Conservation (phyloP, 2,329 filamentous ascomycete genomes). For the Cladorrhinum sp. region DNA sequence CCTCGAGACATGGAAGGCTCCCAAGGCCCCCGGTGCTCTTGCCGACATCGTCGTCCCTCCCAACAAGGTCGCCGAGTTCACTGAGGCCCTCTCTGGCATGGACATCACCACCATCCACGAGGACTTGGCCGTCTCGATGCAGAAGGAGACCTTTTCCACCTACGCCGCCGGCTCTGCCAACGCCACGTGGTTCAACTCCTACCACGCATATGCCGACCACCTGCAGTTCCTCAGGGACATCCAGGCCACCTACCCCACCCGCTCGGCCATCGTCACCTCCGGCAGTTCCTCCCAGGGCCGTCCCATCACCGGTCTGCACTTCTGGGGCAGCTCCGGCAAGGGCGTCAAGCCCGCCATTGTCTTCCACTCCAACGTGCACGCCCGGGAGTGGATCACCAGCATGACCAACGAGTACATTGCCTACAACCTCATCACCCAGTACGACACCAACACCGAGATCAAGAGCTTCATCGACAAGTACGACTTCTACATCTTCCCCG, state of each 20-base stretch:
- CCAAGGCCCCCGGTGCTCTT: conserved; percentile 33
- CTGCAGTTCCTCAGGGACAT: conserved; percentile 46
- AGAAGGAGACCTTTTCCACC: conserved; percentile 32
- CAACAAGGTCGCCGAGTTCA: conserved; percentile 34
- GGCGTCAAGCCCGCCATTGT: conserved; percentile 51
- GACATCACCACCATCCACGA: conserved; percentile 38
- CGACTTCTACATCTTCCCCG: conserved; percentile 64
- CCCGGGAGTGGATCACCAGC: conserved; percentile 58
- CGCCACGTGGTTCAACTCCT: conserved; percentile 48
- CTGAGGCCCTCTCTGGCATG: conserved; percentile 32
- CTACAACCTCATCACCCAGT: conserved; percentile 47
- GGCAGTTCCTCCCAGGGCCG: conserved; percentile 48
- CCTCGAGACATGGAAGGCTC: conserved; percentile 39
- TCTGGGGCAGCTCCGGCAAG: conserved; percentile 47
- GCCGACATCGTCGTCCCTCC: conserved; percentile 43
- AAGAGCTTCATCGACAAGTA: conserved; percentile 55
- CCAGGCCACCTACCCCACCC: conserved; percentile 39
- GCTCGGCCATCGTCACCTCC: conserved; percentile 48
- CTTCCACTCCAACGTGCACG: conserved; percentile 57
- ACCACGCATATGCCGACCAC: conserved; percentile 53
- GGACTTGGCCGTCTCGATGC: conserved; percentile 40
- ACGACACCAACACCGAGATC: conserved; percentile 38
- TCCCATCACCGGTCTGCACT: conserved; percentile 60
- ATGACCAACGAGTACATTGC: conserved; percentile 55
- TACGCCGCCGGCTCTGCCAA: conserved; percentile 29